A percentile compares a stretch with the other conserved stretches of the same genome.
These are phyloP conservation scores for Stygiomarasmius scandens DNA, from an alignment of 1,284 basidiomycete genomes.

Conservation along the genomic window DNA sequence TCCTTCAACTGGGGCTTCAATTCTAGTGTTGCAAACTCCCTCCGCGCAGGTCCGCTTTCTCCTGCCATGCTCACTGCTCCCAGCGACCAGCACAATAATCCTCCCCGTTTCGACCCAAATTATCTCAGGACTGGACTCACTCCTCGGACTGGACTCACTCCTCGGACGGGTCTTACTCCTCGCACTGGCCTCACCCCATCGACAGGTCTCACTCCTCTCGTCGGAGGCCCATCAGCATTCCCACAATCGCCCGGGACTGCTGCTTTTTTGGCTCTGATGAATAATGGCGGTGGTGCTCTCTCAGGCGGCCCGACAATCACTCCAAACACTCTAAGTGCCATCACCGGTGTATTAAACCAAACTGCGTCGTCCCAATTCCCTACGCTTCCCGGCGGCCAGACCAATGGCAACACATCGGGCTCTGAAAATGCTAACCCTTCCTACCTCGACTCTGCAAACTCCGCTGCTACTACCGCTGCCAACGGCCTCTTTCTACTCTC, in stretches of 20 bases:
- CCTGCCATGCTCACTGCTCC: constrained; percentile 96
- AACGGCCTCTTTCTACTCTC: constrained; percentile 93
- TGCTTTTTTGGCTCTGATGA: constrained; percentile 92
- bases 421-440: constrained; percentile 25
- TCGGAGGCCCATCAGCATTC: constrained; percentile 74
- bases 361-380: constrained; percentile 22
- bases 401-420: not conserved
- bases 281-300: constrained; percentile 42
- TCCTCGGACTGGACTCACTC: constrained; percentile 80
- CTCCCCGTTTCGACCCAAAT: constrained; percentile 65
- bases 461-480: constrained; percentile 70
- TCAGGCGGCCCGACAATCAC: constrained; percentile 76
- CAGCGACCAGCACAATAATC: constrained; percentile 37
- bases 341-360: constrained; percentile 70
- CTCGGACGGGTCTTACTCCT: constrained; percentile 46
- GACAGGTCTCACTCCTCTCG: constrained; percentile 85
- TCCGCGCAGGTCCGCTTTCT: constrained; percentile 88
- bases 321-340: constrained; percentile 85
- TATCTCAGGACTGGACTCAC: constrained; percentile 87
- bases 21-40: constrained; percentile 67
- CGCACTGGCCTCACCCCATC: constrained; percentile 27
- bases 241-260: constrained; percentile 91
- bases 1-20: constrained; percentile 68
- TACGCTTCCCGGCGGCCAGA: constrained; percentile 20
- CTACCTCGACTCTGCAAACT: constrained; percentile 49